A percentile compares a stretch with the other conserved stretches of the same genome.
These are phyloP conservation scores for Thoreauomyces humboldtii DNA, from an alignment of 192 early-diverging fungal genomes.

Conservation along the genomic window DNA sequence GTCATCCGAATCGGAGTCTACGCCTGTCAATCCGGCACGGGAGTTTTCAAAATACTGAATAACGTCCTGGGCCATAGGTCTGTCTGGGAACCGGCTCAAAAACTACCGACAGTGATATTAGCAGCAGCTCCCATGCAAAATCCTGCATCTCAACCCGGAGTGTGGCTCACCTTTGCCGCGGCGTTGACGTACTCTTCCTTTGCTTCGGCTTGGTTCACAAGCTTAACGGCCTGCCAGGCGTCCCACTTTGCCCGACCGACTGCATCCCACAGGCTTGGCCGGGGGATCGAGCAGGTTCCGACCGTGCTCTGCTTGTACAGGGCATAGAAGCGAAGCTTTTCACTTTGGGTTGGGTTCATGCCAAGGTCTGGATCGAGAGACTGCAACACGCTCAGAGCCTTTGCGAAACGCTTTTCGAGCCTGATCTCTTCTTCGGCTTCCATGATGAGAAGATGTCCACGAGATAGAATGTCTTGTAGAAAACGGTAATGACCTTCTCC, in stretches of 20 bases:
- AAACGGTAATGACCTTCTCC: too few relatives aligned
- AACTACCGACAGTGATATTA: conserved; percentile 6
- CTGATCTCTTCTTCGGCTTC: conserved; percentile 1
- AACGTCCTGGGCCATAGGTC: conserved; percentile 22
- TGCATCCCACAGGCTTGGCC: conserved; percentile 44
- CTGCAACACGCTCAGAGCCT: conserved; percentile 21
- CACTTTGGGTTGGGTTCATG: conserved; percentile 20
- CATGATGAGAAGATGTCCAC: neutral
- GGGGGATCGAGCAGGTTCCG: conserved; percentile 37
- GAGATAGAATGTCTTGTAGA: too few relatives aligned
- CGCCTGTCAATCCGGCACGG: conserved; percentile 8
- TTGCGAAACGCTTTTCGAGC: conserved; percentile 24
- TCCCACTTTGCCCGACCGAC: conserved; percentile 31
- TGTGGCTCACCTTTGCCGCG: conserved; percentile 11
- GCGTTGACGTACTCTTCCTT: conserved; percentile 20
- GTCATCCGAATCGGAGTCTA: conserved; percentile 19
- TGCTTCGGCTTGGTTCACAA: conserved; percentile 1
- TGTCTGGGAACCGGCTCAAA: conserved; percentile 21
- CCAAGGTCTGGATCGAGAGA: conserved; percentile 14
- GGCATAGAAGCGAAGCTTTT: conserved; percentile 43
- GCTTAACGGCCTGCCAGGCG: conserved; percentile 24
- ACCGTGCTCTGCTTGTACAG: conserved; percentile 50
- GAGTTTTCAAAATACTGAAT: conserved; percentile 34
- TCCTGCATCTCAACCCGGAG: too few relatives aligned
- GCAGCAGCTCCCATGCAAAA: neutral